Conservation (phyloP, 345 rosid species). For the Brassica juncea region DNA sequence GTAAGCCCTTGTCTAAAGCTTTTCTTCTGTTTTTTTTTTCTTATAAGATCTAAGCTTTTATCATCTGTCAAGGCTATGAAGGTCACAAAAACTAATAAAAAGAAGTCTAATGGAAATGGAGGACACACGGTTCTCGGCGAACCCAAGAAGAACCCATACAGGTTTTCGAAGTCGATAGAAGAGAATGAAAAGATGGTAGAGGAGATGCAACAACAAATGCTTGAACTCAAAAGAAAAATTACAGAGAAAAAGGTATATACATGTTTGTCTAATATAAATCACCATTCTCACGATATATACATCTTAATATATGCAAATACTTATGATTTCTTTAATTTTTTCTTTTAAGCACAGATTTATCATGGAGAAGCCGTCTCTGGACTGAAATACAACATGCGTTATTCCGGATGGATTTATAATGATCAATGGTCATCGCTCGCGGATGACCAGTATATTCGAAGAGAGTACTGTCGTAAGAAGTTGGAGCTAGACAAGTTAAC, state of each 20-base stretch:
- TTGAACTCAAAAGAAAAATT: not conserved
- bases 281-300: too few species aligned
- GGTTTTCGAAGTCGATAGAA: not conserved
- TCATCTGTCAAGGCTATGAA: conserved; percentile 10
- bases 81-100: not conserved
- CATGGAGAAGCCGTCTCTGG: not conserved
- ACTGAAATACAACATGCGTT: not conserved
- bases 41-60: not conserved
- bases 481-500: conserved; percentile 7
- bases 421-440: not conserved
- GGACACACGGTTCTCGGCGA: not conserved
- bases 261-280: not conserved
- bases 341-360: not conserved
- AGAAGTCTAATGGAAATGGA: not conserved
- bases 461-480: too few species aligned
- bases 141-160: not conserved
- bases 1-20: not conserved
- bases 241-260: conserved; percentile 6
- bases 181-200: conserved; percentile 17
- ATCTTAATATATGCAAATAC: not conserved
- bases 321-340: not conserved
- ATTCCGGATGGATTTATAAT: not conserved
- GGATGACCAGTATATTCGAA: not conserved
- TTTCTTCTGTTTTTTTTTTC: not conserved
- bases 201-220: conserved; percentile 21